A percentile compares a stretch with the other conserved stretches of the same genome.
Conservation (phyloP, 768 basidiomycete species). For the Tricholoma sp. region DNA sequence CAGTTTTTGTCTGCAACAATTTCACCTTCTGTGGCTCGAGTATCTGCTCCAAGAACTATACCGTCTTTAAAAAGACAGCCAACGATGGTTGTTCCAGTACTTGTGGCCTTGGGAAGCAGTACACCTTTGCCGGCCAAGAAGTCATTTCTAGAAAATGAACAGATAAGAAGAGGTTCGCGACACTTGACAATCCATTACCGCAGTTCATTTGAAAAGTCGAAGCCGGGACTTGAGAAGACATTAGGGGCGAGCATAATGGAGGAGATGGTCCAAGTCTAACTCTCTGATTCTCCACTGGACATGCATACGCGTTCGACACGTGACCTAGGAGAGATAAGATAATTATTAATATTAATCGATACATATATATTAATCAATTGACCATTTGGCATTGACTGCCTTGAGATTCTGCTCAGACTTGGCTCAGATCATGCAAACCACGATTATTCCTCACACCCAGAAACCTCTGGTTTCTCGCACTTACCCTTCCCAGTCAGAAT, state of each 20-base stretch:
- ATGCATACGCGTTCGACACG: constrained; percentile 26
- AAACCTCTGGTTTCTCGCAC: constrained; percentile 59
- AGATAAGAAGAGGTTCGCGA: neutral
- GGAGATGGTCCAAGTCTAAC: neutral
- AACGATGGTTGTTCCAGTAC: constrained; percentile 97
- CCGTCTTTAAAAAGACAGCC: constrained; percentile 92
- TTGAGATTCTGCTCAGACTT: too few relatives aligned
- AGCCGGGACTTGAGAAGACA: constrained; percentile 52
- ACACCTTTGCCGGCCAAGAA: constrained; percentile 69
- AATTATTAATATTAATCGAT: too few relatives aligned
- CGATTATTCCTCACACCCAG: constrained; percentile 80
- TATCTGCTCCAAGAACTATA: constrained; percentile 93
- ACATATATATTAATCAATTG: too few relatives aligned
- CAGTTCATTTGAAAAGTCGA: constrained; percentile 73
- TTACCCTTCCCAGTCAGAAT: constrained; percentile 56
- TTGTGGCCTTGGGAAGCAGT: constrained; percentile 77
- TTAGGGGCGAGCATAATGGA: constrained; percentile 39
- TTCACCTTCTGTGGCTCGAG: constrained; percentile 87
- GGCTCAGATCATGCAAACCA: constrained; percentile 70
- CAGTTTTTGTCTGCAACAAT: constrained; percentile 99
- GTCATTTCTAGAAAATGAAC: constrained; percentile 49
- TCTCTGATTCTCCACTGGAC: neutral
- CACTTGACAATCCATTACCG: constrained; percentile 35
- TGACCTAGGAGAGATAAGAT: constrained; percentile 9
- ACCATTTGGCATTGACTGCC: too few relatives aligned